Evolutionary conservation across 129 eudicot species (phyloP).

Genomic region (Tagetes patula): DNA sequence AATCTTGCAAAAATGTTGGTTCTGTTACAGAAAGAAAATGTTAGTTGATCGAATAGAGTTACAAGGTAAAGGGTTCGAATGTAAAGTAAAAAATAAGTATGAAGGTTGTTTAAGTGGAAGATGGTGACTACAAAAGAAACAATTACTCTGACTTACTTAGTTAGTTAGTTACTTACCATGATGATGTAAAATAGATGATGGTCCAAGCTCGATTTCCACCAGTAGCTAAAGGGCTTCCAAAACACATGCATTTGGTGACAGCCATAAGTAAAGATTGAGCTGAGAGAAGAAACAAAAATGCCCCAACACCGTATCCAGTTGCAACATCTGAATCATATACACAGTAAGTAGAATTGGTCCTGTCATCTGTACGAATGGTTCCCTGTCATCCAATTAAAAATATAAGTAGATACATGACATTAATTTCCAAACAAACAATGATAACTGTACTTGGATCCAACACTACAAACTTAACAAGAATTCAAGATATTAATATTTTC

Average conservation of each 20-base stretch:
- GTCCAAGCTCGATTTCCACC: conserved; percentile 94
- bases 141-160: too few relatives aligned
- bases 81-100: conserved; percentile 8
- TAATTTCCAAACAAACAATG: conserved; percentile 13
- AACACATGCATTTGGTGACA: conserved; percentile 95
- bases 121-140: not conserved
- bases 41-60: not conserved
- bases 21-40: too few relatives aligned
- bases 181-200: conserved; percentile 73
- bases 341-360: conserved; percentile 73
- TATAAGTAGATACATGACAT: not conserved
- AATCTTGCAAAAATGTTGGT: not conserved
- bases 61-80: not conserved
- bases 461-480: not conserved
- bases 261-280: conserved; percentile 92
- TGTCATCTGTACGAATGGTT: conserved; percentile 41
- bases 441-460: not conserved
- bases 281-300: conserved; percentile 82
- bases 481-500: not conserved
- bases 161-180: conserved; percentile 45
- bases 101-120: not conserved
- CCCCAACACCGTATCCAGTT: conserved; percentile 90
- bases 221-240: conserved; percentile 87
- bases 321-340: conserved; percentile 90
- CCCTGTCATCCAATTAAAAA: conserved; percentile 51